phyloP scores from a whole-genome alignment of 495 filamentous ascomycete genomes.

The Tuber umbilicatum region DNA sequence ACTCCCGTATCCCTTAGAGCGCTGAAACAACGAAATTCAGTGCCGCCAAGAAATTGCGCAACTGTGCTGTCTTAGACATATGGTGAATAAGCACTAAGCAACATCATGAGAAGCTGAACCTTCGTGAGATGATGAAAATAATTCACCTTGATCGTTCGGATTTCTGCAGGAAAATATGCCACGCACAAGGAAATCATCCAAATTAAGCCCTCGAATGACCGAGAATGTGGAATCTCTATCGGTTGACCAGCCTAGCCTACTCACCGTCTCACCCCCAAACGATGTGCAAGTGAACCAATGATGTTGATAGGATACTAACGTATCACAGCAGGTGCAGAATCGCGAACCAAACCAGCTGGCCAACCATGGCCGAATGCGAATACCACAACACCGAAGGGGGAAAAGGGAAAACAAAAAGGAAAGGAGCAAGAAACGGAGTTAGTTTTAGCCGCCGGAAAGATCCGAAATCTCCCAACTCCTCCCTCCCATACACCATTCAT shows the following conservation, averaged over 20 bases:
- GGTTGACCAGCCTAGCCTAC: neutral
- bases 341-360: neutral
- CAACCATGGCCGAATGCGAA: neutral
- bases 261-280: neutral
- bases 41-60: neutral
- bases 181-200: neutral
- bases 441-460: neutral
- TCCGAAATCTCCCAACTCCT: neutral
- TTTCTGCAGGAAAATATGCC: neutral
- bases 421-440: neutral
- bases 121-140: neutral
- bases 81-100: neutral
- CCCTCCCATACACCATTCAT: neutral
- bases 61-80: neutral
- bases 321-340: neutral
- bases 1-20: neutral
- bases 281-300: neutral
- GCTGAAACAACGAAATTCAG: neutral
- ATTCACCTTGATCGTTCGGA: neutral
- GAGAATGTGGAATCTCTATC: neutral
- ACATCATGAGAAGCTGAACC: neutral
- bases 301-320: neutral
- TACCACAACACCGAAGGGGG: fast-evolving
- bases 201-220: fast-evolving
- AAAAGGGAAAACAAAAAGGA: neutral